Evolutionary conservation across 352 stramenopile genomes (phyloP).

Genomic region (Phytopythium kandeliae): DNA sequence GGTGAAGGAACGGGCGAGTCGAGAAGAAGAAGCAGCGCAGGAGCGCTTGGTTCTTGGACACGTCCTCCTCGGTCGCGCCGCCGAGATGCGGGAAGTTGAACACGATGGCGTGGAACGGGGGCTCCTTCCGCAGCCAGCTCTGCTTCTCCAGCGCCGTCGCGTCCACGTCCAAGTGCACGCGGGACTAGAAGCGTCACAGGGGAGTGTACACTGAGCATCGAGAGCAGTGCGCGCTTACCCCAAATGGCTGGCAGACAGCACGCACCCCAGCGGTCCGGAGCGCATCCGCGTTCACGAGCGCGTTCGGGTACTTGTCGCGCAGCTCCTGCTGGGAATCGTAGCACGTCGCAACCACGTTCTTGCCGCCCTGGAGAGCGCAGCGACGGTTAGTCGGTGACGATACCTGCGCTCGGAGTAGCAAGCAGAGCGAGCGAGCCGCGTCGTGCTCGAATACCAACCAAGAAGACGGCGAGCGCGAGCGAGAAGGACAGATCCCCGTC

Average conservation of each 20-base stretch:
- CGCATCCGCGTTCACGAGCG: conserved; percentile 59
- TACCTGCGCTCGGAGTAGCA: too few relatives aligned
- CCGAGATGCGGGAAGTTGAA: conserved; percentile 88
- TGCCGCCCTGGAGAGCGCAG: conserved; percentile 33
- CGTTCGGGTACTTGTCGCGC: conserved; percentile 68
- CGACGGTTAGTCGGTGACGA: too few relatives aligned
- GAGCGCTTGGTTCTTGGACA: conserved; percentile 78
- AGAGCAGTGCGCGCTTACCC: neutral
- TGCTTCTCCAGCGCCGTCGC: conserved; percentile 58
- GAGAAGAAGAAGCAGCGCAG: conserved; percentile 76
- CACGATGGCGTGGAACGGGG: conserved; percentile 60
- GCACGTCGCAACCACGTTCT: conserved; percentile 63
- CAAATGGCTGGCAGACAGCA: neutral
- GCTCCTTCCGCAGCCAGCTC: conserved; percentile 30
- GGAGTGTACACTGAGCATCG: neutral
- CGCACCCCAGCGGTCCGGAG: conserved; percentile 63
- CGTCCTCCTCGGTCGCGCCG: conserved; percentile 74
- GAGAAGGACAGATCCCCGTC: conserved; percentile 86
- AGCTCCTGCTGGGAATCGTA: conserved; percentile 70
- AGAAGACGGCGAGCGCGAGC: conserved; percentile 59
- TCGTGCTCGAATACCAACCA: conserved; percentile 25
- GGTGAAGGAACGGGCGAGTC: conserved; percentile 47
- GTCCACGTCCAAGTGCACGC: conserved; percentile 65
- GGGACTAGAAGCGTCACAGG: conserved; percentile 21
- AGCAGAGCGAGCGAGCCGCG: too few relatives aligned